Conservation (phyloP, 345 rosid genomes). For the Lepidium didymum region DNA sequence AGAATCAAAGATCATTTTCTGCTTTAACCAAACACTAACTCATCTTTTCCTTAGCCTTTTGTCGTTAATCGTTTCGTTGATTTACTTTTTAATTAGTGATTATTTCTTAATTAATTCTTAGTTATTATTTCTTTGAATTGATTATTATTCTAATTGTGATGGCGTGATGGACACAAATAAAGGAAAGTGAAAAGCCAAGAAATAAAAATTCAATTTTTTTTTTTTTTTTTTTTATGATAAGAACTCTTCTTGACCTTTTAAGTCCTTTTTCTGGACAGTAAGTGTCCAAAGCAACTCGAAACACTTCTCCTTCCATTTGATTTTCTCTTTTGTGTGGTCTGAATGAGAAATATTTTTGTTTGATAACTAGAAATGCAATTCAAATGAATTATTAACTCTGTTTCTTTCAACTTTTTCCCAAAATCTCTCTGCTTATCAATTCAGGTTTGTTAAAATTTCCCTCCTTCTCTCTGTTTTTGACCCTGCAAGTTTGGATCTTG, state of each 20-base stretch:
- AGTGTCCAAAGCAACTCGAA: slow-evolving; percentile 8
- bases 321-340: neutral
- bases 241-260: slow-evolving; percentile 25
- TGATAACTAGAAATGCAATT: neutral
- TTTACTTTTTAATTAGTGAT: no score
- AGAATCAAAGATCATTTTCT: slow-evolving; percentile 18
- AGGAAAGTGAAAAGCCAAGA: neutral
- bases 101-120: no score
- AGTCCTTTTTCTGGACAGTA: neutral
- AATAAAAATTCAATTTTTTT: neutral
- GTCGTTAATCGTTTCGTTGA: no score
- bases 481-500: slow-evolving; percentile 4
- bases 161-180: neutral
- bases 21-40: neutral
- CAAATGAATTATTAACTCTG: neutral
- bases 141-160: slow-evolving; percentile 4
- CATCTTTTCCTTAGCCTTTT: neutral
- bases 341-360: slow-evolving; percentile 3
- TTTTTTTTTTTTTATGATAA: slow-evolving; percentile 13
- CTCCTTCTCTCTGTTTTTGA: neutral
- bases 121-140: no score
- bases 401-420: neutral
- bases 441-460: slow-evolving; percentile 9
- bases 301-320: neutral
- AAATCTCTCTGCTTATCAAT: no score